Percentiles rank a stretch among this genome's conserved stretches.
phyloP scores from a whole-genome alignment of 352 stramenopile genomes.

The Pythium dissotocum region DNA sequence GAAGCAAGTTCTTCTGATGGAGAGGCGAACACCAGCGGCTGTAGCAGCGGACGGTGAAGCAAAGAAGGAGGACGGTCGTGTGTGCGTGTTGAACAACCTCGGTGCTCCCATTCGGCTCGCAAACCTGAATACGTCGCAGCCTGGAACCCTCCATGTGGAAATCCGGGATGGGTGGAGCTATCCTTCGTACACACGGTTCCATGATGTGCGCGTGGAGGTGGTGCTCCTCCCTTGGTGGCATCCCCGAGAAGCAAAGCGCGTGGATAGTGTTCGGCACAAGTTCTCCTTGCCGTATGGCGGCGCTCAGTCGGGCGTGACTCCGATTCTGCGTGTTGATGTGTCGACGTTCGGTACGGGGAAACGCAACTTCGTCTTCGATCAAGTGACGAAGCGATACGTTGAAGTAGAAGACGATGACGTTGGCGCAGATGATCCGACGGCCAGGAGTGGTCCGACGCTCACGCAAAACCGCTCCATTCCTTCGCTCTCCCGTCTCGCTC shows the following conservation, averaged over 20 bases:
- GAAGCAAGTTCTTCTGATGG: slow-evolving; percentile 71
- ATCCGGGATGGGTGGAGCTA: slow-evolving; percentile 86
- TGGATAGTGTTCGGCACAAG: slow-evolving; percentile 80
- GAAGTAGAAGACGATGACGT: slow-evolving; percentile 75
- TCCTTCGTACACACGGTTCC: slow-evolving; percentile 79
- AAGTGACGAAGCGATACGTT: slow-evolving; percentile 85
- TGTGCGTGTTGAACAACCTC: slow-evolving; percentile 89
- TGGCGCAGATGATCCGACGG: slow-evolving; percentile 28
- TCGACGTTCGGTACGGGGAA: slow-evolving; percentile 69
- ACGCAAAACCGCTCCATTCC: slow-evolving; percentile 7
- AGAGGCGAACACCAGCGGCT: slow-evolving; percentile 73
- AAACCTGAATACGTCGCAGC: slow-evolving; percentile 86
- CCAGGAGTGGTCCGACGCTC: slow-evolving; percentile 5
- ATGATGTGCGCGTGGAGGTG: slow-evolving; percentile 83
- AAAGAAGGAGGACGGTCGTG: slow-evolving; percentile 81
- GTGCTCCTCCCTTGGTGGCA: slow-evolving; percentile 88
- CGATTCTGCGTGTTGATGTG: slow-evolving; percentile 81
- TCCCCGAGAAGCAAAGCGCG: slow-evolving; percentile 61
- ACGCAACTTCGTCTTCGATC: slow-evolving; percentile 84
- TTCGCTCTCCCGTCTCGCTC: slow-evolving; percentile 26
- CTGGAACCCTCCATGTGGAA: slow-evolving; percentile 78
- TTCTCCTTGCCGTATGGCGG: slow-evolving; percentile 83
- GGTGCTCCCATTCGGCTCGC: slow-evolving; percentile 86
- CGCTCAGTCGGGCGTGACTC: slow-evolving; percentile 84
- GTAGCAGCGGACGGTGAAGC: slow-evolving; percentile 79